A percentile compares a stretch with the other conserved stretches of the same genome.
Conservation (phyloP, 345 rosid genomes). For the Pugionium cornutum region DNA sequence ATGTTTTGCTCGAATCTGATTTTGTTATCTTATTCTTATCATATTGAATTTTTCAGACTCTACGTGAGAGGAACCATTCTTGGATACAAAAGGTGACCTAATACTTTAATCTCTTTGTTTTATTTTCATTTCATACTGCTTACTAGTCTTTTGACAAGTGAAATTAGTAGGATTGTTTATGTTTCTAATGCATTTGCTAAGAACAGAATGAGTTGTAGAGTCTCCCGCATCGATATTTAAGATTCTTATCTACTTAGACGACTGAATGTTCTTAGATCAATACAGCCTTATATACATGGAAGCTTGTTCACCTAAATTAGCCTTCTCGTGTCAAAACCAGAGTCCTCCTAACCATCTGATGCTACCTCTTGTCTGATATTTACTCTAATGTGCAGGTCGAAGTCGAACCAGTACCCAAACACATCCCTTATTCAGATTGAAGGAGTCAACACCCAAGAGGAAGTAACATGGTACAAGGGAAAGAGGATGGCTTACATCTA, state of each 20-base stretch:
- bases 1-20: conserved; percentile 10
- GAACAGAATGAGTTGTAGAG: too few species aligned
- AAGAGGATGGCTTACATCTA: conserved; percentile 60
- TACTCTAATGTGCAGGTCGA: conserved; percentile 45
- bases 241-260: too few species aligned
- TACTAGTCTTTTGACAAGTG: background rate
- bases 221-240: too few species aligned
- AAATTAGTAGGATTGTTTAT: too few species aligned
- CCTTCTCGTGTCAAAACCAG: background rate
- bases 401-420: conserved; percentile 71
- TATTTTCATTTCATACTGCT: background rate
- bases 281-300: background rate
- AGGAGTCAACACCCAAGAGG: conserved; percentile 64
- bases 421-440: conserved; percentile 67
- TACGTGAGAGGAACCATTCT: conserved; percentile 47
- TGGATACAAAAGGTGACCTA: conserved; percentile 44
- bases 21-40: background rate
- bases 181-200: too few species aligned
- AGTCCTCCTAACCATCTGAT: too few species aligned
- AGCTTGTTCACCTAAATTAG: background rate
- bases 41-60: conserved; percentile 36
- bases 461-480: conserved; percentile 58
- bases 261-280: too few species aligned
- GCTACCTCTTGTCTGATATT: background rate
- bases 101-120: background rate